A percentile compares a stretch with the other conserved stretches of the same genome.
These are phyloP conservation scores for Xylaria nigripes DNA, from an alignment of 495 filamentous ascomycete genomes.

Conservation along the genomic window DNA sequence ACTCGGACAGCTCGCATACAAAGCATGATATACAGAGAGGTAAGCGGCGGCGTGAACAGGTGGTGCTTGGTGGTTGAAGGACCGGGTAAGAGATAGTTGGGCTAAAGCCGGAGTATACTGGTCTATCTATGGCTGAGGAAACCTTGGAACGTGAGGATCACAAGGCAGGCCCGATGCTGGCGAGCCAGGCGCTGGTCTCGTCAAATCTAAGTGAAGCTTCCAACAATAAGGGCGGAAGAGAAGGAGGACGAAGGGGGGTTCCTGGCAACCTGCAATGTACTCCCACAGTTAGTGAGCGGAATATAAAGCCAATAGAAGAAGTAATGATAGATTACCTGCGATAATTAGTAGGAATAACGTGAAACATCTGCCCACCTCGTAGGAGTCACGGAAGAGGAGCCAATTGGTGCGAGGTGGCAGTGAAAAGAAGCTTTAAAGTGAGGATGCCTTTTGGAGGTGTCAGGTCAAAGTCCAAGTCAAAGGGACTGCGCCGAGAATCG, in stretches of 20 bases:
- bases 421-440: not conserved
- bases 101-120: not conserved
- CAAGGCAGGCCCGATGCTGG: not conserved
- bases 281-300: slow-evolving; percentile 6
- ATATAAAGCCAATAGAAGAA: slow-evolving; percentile 7
- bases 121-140: not conserved
- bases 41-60: not conserved
- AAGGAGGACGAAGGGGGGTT: slow-evolving; percentile 8
- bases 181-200: not conserved
- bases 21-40: not conserved
- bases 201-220: slow-evolving; percentile 3
- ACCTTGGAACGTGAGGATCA: not conserved
- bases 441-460: not conserved
- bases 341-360: slow-evolving; percentile 13
- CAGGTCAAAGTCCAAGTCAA: not conserved
- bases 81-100: not conserved
- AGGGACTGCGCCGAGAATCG: slow-evolving; percentile 13
- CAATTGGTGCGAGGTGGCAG: slow-evolving; percentile 12
- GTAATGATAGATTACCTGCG: slow-evolving; percentile 12
- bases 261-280: slow-evolving; percentile 6
- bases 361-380: slow-evolving; percentile 9
- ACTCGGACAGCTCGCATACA: slow-evolving; percentile 8
- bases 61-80: not conserved
- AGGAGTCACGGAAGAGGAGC: slow-evolving; percentile 10
- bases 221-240: not conserved